Evolutionary conservation across 768 basidiomycete genomes (phyloP), one percentile per base, ranked within the genome.

Genomic region (Cyclocybe cylindracea): DNA sequence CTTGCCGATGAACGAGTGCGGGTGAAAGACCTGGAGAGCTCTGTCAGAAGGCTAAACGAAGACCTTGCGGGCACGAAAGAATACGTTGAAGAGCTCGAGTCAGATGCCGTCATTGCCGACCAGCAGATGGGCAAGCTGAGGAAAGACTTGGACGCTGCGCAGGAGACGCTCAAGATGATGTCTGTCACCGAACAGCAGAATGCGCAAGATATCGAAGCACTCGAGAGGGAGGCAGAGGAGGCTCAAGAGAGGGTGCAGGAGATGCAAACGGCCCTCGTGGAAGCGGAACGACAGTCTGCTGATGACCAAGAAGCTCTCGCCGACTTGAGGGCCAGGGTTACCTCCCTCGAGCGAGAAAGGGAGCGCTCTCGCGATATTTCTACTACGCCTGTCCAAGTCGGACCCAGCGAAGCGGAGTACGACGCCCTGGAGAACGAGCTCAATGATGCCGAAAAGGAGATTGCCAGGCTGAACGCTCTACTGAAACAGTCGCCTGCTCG

Each of bases 261-360:
- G 64, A 75, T 91, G 77, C 86, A 92, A 57, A 81, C 86, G 2
- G 91, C 89, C 0, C 68, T 94, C 46, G 83, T 87, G 45, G 88
- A 83, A 5, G 83, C 85, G 0, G 88, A 92, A 66, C 75, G 76
- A 62, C 86, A 85, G 69, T 88, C 89, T 79, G 63, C 70, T 29
- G 72, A 76, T 0, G 88, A 89, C 56, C 83, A 82, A 46, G 79
- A 80, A 13, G 75, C 70, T 39, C 58, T 86, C 32, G 69, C 75
- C 2, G 68, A 78, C 2, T 68, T 90, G 48, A 77, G 76, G 51
- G 68, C 71, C 46, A 84, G 76, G 54, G 44, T 89, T 14, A 57
- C 71, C 4, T 68, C 77, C 5, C 64, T 87, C 38, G 85, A 90
- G 60, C 81, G 86, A 37, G 86, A 85, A 44, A 71, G 68, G 46